phyloP scores from a whole-genome alignment of 257 asterid genomes.

The Scutellaria barbata region DNA sequence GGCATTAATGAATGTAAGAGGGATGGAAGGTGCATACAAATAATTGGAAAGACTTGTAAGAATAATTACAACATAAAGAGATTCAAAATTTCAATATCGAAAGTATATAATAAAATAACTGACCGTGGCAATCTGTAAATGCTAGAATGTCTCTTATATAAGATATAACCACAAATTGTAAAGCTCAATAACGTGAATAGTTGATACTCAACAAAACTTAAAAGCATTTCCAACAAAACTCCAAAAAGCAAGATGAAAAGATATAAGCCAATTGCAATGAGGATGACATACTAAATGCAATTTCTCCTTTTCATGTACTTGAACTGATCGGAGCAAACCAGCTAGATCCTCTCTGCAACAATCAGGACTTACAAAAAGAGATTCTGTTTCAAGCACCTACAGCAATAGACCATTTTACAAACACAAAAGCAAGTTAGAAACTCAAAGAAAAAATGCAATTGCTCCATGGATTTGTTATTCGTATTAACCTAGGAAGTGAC shows the following conservation, averaged over 20 bases:
- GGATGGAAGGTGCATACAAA: constrained; percentile 8
- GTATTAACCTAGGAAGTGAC: background rate
- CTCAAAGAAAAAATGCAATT: background rate
- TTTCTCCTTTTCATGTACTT: constrained; percentile 88
- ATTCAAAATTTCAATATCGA: background rate
- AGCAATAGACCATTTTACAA: constrained; percentile 29
- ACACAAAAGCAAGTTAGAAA: background rate
- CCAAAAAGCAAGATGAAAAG: constrained; percentile 17
- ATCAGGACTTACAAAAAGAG: constrained; percentile 68
- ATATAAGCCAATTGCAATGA: constrained; percentile 22
- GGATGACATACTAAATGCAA: constrained; percentile 69
- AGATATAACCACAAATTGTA: constrained; percentile 9
- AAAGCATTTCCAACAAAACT: background rate
- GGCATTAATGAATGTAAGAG: background rate
- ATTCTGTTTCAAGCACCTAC: constrained; percentile 85
- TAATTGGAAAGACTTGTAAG: constrained; percentile 2
- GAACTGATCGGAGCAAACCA: constrained; percentile 73
- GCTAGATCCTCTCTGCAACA: constrained; percentile 83
- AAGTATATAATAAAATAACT: background rate
- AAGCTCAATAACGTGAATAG: constrained; percentile 1
- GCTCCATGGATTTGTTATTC: background rate
- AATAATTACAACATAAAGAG: constrained; percentile 6
- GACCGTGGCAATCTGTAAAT: constrained; percentile 9
- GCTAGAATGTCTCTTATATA: constrained; percentile 5
- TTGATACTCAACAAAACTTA: background rate